These are phyloP conservation scores for Neofusicoccum sp. DNA, from an alignment of 2,329 filamentous ascomycete genomes.

Conservation along the genomic window DNA sequence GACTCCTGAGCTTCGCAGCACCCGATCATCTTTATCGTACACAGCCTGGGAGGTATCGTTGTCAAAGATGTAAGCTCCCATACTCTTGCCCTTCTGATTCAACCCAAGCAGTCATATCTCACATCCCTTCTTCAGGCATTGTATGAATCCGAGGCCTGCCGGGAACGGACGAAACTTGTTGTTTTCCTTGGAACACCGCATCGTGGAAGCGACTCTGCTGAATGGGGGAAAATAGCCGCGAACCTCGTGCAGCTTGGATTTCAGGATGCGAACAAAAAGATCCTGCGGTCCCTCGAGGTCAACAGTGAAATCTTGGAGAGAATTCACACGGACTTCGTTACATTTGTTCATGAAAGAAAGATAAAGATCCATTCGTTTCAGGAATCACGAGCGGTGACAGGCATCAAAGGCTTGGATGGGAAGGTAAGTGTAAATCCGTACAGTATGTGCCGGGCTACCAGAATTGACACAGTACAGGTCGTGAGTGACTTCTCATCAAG, in stretches of 20 bases:
- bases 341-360: constrained; percentile 22
- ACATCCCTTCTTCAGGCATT: constrained; percentile 29
- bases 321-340: constrained; percentile 38
- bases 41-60: constrained; percentile 42
- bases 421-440: constrained; percentile 29
- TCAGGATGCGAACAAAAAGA: constrained; percentile 36
- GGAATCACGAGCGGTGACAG: constrained; percentile 25
- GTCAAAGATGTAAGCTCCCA: constrained; percentile 34
- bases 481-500: constrained; percentile 43
- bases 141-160: constrained; percentile 28
- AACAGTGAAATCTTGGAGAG: constrained; percentile 40
- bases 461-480: constrained; percentile 28
- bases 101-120: background rate
- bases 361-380: constrained; percentile 45
- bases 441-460: constrained; percentile 16
- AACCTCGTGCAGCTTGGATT: constrained; percentile 35
- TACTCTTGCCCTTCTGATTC: background rate
- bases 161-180: constrained; percentile 31
- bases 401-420: constrained; percentile 33
- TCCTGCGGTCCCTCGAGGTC: constrained; percentile 32
- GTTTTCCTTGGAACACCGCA: constrained; percentile 45
- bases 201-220: constrained; percentile 32
- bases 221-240: constrained; percentile 35
- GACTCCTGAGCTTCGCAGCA: constrained; percentile 22
- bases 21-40: constrained; percentile 38